Evolutionary conservation across 2,329 filamentous ascomycete genomes (phyloP), one percentile per base, ranked within the genome.

Genomic region (Scedosporium minutisporum): DNA sequence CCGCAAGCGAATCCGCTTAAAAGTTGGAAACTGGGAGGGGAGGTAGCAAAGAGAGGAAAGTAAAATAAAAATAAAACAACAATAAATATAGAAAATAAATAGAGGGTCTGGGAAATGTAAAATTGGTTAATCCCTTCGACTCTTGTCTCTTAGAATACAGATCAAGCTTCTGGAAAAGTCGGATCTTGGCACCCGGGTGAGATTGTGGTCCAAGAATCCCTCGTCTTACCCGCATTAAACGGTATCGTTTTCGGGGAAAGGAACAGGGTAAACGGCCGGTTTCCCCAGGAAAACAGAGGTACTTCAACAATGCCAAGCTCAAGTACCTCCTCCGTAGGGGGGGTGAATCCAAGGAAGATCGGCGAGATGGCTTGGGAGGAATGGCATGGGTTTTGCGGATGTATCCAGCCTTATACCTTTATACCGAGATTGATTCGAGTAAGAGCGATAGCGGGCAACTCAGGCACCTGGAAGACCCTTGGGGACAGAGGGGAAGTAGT

Each of bases 401-500:
- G 12, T 33, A 33, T 23, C 51, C 21, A 55, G 51, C 51, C 51
- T 27, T 55, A 33, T 53, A 18, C 21, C 4, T 27, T 23, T 25
- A 44, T 25, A 48, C 42, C 18, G 25, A 48, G 6, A 4, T 27
- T 27, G 48, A 46, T 48, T 6, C 7, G 21, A 29, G n/a, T 12
- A 14, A 29, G 21, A 38, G 16, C 46, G n/a, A 61, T 23, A 14
- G 25, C 14, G 4, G 63, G 4, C 53, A 41, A 60, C 51, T 67
- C 60, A 71, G 64, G 67, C 69, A 64, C 71, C 74, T 0, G 81
- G 82, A 6, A 77, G 69, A 48, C 82, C 83, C 60, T 84, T 89
- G 2, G 93, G 93, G 1, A 95, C 91, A 51, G 90, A 89, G 1
- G 95, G 95, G 70, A 97, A 97, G 64, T 89, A 84, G 27, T 82